phyloP scores from a whole-genome alignment of 129 eudicot species.

The Escallonia rubra region DNA sequence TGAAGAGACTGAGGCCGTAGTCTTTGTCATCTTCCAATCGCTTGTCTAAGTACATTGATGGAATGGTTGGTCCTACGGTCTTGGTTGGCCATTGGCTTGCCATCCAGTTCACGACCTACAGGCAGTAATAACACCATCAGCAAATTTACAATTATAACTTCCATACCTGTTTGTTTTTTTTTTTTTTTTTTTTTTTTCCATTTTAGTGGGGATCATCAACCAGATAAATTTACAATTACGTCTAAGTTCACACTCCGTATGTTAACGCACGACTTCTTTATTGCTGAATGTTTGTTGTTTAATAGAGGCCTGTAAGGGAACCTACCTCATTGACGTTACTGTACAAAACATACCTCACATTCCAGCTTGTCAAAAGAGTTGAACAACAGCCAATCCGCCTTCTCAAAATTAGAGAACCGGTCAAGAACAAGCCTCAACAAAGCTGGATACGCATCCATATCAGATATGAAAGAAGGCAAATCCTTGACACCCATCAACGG shows the following conservation, averaged over 20 bases:
- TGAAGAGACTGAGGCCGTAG: constrained; percentile 31
- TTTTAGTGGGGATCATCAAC: no score
- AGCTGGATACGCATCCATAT: constrained; percentile 12
- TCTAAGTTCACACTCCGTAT: no score
- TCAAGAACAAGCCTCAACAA: constrained; percentile 11
- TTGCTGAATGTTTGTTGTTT: no score
- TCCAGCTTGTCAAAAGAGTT: constrained; percentile 17
- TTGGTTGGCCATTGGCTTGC: constrained; percentile 31
- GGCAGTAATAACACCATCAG: no score
- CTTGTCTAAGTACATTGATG: constrained; percentile 42
- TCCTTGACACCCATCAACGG: constrained; percentile 25
- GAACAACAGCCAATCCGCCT: constrained; percentile 22
- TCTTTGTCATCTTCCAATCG: constrained; percentile 27
- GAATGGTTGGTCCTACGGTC: constrained; percentile 55
- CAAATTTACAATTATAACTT: no score
- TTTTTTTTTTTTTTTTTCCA: no score
- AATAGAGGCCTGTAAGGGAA: no score
- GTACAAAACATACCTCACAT: no score
- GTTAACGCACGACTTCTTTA: no score
- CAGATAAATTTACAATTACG: no score
- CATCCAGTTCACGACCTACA: constrained; percentile 47
- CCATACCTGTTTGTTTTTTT: no score
- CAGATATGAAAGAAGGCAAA: constrained; percentile 31
- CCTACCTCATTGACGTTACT: no score
- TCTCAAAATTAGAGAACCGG: constrained; percentile 25